Evolutionary conservation across 2,329 filamentous ascomycete genomes (phyloP), one percentile per base, ranked within the genome.

Genomic region (Talaromyces albobiverticillius): DNA sequence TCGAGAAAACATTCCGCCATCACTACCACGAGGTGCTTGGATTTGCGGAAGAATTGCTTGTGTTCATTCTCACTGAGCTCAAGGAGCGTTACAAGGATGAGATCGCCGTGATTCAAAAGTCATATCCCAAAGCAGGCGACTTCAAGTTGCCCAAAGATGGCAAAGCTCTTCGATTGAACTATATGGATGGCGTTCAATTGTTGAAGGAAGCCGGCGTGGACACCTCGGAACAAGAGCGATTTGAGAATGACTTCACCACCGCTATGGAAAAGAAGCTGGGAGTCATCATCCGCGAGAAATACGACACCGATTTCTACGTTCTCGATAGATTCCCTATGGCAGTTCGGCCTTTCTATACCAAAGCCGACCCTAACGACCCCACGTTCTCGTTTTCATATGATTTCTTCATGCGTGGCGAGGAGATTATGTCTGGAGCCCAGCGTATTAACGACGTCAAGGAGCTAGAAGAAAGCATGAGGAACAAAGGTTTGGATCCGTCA

Each of bases 271-370:
- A 72, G 76, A 89, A 87, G n/a, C 85, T 97, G 8, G 94, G 94
- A 55, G 86, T 85, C 23, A 80, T 97, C 46, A 84, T 97, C 61
- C 87, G 89, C 54, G 82, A 89, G 64, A 96, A 96, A 76, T 96
- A 88, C 81, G 83, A 88, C 69, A 94, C 91, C 57, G 94, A 99
- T 76, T 97, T 97, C 77, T 97, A 96, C 77, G 87, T 95, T 20
- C 82, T 99, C 59, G 93, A 97, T 79, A 94, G 97, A 75, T 99
- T 96, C 80, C 94, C 94, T 42, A 85, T 94, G 71, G 79, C 80
- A 34, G 89, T 94, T 18, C 84, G 94, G 26, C 93, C 93, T 4
- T 96, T 96, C 75, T 97, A 96, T 75, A 91, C 93, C 58, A 90
- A 93, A 77, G 85, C 89, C 51, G 88, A 89, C 66, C 82, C 83